A percentile compares a stretch with the other conserved stretches of the same genome.
Conservation (phyloP, 768 basidiomycete species). For the Psilocybe sp. region DNA sequence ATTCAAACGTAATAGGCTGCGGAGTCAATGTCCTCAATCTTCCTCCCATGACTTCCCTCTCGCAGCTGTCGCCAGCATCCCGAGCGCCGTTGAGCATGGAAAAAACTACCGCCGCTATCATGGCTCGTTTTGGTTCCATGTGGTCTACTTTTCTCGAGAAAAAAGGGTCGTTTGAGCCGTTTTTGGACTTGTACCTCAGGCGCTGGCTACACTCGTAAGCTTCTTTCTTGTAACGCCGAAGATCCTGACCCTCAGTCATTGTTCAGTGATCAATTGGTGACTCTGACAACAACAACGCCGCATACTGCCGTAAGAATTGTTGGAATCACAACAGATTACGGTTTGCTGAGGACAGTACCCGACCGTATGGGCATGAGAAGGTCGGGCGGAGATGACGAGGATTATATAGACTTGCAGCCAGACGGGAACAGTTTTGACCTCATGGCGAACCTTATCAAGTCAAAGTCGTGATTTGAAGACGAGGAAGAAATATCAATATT, state of each 20-base stretch:
- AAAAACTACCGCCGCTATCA: constrained; percentile 66
- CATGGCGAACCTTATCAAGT: constrained; percentile 82
- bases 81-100: constrained; percentile 59
- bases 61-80: constrained; percentile 49
- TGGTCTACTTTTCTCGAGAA: constrained; percentile 71
- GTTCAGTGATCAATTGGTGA: constrained; percentile 76
- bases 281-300: constrained; percentile 74
- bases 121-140: constrained; percentile 74
- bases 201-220: constrained; percentile 93
- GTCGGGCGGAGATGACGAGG: constrained; percentile 21
- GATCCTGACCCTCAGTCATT: neutral
- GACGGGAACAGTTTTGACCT: constrained; percentile 97
- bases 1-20: constrained; percentile 53
- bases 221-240: neutral
- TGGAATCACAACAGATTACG: constrained; percentile 86
- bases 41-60: constrained; percentile 79
- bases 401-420: constrained; percentile 89
- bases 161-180: constrained; percentile 73
- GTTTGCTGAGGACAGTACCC: constrained; percentile 78
- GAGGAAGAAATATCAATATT: no score
- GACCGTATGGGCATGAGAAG: constrained; percentile 37
- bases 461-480: constrained; percentile 30
- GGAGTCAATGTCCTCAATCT: constrained; percentile 86
- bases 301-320: constrained; percentile 69
- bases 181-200: constrained; percentile 74